These are phyloP conservation scores for Candolleomyces aberdarensis DNA, from an alignment of 768 basidiomycete genomes.

Conservation along the genomic window DNA sequence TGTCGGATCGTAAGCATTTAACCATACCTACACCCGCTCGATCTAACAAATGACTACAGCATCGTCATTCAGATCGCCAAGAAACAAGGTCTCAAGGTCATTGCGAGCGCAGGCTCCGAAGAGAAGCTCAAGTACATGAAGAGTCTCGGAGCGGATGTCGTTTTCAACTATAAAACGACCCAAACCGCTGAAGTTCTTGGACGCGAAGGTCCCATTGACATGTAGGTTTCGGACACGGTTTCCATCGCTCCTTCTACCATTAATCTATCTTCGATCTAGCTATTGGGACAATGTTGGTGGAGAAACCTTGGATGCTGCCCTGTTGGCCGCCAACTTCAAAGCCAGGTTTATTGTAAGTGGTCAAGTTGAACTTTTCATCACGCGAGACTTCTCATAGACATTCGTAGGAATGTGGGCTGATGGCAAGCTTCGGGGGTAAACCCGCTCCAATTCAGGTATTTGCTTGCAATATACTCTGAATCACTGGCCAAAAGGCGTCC, in stretches of 20 bases:
- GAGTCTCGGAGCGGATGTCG: constrained; percentile 53
- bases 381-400: too few species aligned
- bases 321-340: constrained; percentile 29
- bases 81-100: constrained; percentile 44
- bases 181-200: constrained; percentile 41
- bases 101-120: constrained; percentile 59
- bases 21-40: background rate
- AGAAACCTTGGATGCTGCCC: constrained; percentile 31
- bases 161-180: constrained; percentile 61
- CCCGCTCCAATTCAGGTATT: too few species aligned
- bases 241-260: background rate
- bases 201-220: constrained; percentile 51
- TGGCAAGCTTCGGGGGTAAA: too few species aligned
- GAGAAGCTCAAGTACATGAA: constrained; percentile 56
- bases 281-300: constrained; percentile 48
- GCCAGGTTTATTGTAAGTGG: too few species aligned
- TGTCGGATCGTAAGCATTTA: background rate
- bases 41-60: constrained; percentile 9
- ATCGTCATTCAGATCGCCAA: constrained; percentile 38
- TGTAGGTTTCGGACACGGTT: constrained; percentile 27
- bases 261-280: background rate
- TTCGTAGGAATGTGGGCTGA: too few species aligned
- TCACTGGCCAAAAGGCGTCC: too few species aligned
- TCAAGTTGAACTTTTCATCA: too few species aligned
- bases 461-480: too few species aligned